Percentiles rank a stretch among this genome's conserved stretches.
phyloP scores from a whole-genome alignment of 2,329 filamentous ascomycete species.

The Dactylonectria estremocensis region DNA sequence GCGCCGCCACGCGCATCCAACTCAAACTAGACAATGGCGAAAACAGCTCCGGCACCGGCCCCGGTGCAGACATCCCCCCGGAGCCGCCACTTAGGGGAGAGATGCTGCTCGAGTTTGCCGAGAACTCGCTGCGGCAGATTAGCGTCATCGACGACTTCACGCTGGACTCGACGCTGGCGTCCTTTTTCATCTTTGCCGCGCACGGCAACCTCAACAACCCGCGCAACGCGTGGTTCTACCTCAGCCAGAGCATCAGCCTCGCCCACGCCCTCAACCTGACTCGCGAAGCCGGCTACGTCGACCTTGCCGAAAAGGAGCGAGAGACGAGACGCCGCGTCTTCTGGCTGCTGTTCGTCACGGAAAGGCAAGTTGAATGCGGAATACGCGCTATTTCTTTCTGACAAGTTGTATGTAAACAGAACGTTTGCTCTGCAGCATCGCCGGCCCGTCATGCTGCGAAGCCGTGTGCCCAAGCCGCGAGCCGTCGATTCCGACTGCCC shows the following conservation, averaged over 20 bases:
- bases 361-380: slow-evolving; percentile 32
- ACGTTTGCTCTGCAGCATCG: slow-evolving; percentile 52
- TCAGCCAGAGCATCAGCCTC: slow-evolving; percentile 52
- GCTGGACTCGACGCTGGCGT: slow-evolving; percentile 49
- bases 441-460: slow-evolving; percentile 49
- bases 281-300: slow-evolving; percentile 45
- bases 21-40: slow-evolving; percentile 43
- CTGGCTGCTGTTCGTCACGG: slow-evolving; percentile 55
- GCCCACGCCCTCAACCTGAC: slow-evolving; percentile 48
- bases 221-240: slow-evolving; percentile 51
- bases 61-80: slow-evolving; percentile 35
- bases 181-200: slow-evolving; percentile 51
- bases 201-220: slow-evolving; percentile 51
- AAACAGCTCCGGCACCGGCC: slow-evolving; percentile 21
- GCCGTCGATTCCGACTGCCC: slow-evolving; percentile 52
- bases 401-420: slow-evolving; percentile 32
- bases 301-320: slow-evolving; percentile 40
- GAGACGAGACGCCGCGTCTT: slow-evolving; percentile 51
- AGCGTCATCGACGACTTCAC: slow-evolving; percentile 48
- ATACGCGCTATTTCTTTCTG: neutral
- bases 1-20: slow-evolving; percentile 51
- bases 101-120: slow-evolving; percentile 46
- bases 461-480: slow-evolving; percentile 50
- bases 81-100: slow-evolving; percentile 46
- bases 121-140: slow-evolving; percentile 47